Evolutionary conservation across 345 rosid genomes (phyloP), one percentile per base, ranked within the genome.

Genomic region (Acer campestre): DNA sequence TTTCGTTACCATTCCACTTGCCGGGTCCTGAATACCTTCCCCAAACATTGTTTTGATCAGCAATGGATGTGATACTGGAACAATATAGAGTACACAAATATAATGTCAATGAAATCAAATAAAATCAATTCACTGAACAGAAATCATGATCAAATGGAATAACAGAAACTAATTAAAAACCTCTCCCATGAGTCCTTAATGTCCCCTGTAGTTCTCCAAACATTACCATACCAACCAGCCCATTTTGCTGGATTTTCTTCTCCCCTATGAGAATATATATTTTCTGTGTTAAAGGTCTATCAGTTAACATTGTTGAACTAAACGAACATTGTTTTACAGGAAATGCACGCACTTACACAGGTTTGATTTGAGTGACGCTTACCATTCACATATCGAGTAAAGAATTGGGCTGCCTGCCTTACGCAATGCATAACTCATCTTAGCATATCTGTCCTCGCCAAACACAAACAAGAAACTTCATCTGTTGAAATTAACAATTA

Each of bases 131-230:
- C 75, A 82, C 18, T 49, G 66, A 13, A 76, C 63, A 31, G 61
- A 48, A 58, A 44, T 8, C 55, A 66, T 35, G 46, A 68, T 25
- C 75, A 61, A 48, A 23, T 23, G 25, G 38, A 35, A 42, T 2
- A 58, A 77, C 9, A 46, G 40, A 59, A 38, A 8, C 0, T n/a
- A 38, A 8, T 0, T 27, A 9, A 4, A 27, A 22, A 90, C 93
- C 89, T 84, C 7, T 76, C 73, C 88, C 85, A 85, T 6, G 71
- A 64, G 82, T 88, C 87, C 18, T 72, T 56, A 71, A 86, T 86
- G 70, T 88, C 91, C 22, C 87, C 89, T 0, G 90, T 88, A 14
- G 93, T 90, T 82, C 93, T 86, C 91, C 93, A 90, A 68, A 85
- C 73, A 77, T 86, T 87, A 59, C 93, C 90, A 5, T 82, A 74